Evolutionary conservation across 192 early-diverging fungal genomes (phyloP), one percentile per base, ranked within the genome.

Genomic region (Dissophora globulifera): DNA sequence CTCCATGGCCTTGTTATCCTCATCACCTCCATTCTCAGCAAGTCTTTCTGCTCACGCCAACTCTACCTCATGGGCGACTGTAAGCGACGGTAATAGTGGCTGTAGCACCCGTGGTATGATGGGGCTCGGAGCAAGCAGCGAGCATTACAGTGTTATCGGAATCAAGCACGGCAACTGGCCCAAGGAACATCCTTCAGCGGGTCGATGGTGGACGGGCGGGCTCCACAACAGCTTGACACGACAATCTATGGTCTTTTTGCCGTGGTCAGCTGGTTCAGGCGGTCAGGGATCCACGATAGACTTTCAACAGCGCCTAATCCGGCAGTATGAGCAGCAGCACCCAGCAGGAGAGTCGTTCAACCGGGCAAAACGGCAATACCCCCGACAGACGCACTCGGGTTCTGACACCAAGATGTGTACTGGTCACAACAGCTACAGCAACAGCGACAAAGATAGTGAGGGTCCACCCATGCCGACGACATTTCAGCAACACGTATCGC

Each of bases 71-170:
- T 57, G 56, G 62, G 0, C 50, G 13, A 56, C 33, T 7, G 31
- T 41, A 16, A 59, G 20, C n/a, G n/a, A n/a, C n/a, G n/a, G n/a
- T n/a, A n/a, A n/a, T n/a, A n/a, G n/a, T n/a, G n/a, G n/a, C n/a
- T n/a, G n/a, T n/a, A n/a, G n/a, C n/a, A n/a, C n/a, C n/a, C n/a
- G n/a, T n/a, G n/a, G n/a, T n/a, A n/a, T n/a, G n/a, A n/a, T n/a
- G n/a, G n/a, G n/a, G n/a, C n/a, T n/a, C n/a, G n/a, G n/a, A n/a
- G n/a, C n/a, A n/a, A n/a, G 64, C 2, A 52, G 45, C 3, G 63
- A 67, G 4, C 51, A 61, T 12, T 67, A 76, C 19, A 76, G 72
- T 25, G 63, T 76, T 2, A 76, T 76, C 29, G 72, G 63, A 10
- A 61, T 67, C 57, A 51, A 66, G 16, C 49, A 76, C 19, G 64